Conservation (phyloP, 2,329 filamentous ascomycete species). For the Ophiostoma triangulosporum region DNA sequence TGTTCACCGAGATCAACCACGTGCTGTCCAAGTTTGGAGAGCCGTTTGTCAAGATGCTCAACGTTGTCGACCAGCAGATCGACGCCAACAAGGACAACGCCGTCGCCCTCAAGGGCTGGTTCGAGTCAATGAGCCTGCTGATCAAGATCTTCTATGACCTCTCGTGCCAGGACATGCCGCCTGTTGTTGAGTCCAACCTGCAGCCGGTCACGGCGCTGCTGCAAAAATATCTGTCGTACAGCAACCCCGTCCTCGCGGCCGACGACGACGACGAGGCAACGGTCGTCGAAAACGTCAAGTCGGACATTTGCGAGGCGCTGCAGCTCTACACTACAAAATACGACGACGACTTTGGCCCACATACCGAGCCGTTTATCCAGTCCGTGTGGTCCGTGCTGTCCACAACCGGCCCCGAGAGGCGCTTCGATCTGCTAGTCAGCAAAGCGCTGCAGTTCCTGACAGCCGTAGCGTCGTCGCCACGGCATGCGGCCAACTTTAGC, state of each 20-base stretch:
- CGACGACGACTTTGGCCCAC: constrained; percentile 77
- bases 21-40: constrained; percentile 74
- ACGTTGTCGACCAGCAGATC: constrained; percentile 60
- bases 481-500: constrained; percentile 78
- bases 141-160: constrained; percentile 92
- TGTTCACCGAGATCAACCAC: constrained; percentile 94
- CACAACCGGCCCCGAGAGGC: constrained; percentile 70
- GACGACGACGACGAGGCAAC: constrained; percentile 79
- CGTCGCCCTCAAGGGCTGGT: constrained; percentile 59
- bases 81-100: constrained; percentile 64
- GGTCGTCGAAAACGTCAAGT: constrained; percentile 72
- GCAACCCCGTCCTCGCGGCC: constrained; percentile 54
- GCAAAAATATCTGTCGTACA: constrained; percentile 86
- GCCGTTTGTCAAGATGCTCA: constrained; percentile 70
- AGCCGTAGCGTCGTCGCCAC: constrained; percentile 63
- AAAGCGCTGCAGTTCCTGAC: constrained; percentile 90
- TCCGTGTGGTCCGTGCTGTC: constrained; percentile 88
- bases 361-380: constrained; percentile 72
- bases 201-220: constrained; percentile 61
- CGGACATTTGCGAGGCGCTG: constrained; percentile 82
- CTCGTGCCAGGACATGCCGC: constrained; percentile 91
- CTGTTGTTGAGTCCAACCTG: constrained; percentile 85
- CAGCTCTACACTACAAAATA: constrained; percentile 90
- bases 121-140: constrained; percentile 74
- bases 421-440: constrained; percentile 90